Evolutionary conservation across 1,139 yeast genomes (phyloP).

Genomic region (Yamadazyma sp.): DNA sequence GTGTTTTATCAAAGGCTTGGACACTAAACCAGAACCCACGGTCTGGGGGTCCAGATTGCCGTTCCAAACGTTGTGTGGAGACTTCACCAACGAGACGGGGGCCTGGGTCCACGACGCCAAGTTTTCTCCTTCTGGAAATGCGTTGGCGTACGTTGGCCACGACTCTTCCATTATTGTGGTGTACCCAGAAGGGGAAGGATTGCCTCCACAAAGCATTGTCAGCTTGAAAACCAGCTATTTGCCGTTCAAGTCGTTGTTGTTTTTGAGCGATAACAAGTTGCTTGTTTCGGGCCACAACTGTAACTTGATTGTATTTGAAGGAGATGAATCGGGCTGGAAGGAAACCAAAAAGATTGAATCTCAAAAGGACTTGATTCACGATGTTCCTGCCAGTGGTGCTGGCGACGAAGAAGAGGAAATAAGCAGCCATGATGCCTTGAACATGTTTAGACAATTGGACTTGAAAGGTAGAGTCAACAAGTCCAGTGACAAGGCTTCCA

Average conservation of each 20-base stretch:
- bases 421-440: slow-evolving; percentile 78
- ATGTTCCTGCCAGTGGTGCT: slow-evolving; percentile 26
- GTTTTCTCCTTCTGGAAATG: slow-evolving; percentile 79
- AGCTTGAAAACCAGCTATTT: slow-evolving; percentile 68
- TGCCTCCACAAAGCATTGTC: slow-evolving; percentile 41
- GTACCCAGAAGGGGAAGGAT: slow-evolving; percentile 73
- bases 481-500: slow-evolving; percentile 32
- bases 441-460: slow-evolving; percentile 95
- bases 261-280: slow-evolving; percentile 62
- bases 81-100: slow-evolving; percentile 71
- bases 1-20: slow-evolving; percentile 89
- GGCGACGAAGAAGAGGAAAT: slow-evolving; percentile 60
- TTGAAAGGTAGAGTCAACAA: slow-evolving; percentile 78
- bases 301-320: slow-evolving; percentile 83
- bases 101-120: slow-evolving; percentile 93
- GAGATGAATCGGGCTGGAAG: slow-evolving; percentile 67
- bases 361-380: slow-evolving; percentile 45
- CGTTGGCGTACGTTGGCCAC: slow-evolving; percentile 76
- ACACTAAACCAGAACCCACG: slow-evolving; percentile 75
- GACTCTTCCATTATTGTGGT: slow-evolving; percentile 77
- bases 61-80: slow-evolving; percentile 90
- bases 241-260: slow-evolving; percentile 78
- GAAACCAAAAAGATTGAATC: slow-evolving; percentile 64
- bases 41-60: slow-evolving; percentile 96
- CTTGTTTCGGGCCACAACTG: slow-evolving; percentile 93